phyloP scores from a whole-genome alignment of 2,329 filamentous ascomycete genomes.

The Ophiocordyceps robertsii region DNA sequence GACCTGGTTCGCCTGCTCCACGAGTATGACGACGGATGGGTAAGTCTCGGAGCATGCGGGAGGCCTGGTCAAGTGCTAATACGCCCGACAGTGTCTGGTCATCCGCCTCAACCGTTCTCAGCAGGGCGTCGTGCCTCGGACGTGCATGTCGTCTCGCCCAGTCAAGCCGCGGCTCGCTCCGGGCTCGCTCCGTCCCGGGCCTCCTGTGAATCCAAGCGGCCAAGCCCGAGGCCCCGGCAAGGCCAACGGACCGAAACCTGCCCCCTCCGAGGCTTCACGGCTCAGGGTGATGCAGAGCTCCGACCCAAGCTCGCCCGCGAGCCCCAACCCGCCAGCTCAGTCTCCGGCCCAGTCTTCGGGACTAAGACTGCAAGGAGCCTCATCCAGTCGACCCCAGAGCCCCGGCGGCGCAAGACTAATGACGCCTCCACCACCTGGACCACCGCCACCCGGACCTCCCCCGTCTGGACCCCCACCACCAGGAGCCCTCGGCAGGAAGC shows the following conservation, averaged over 20 bases:
- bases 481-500: constrained; percentile 17
- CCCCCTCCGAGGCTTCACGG: not conserved
- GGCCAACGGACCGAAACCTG: not conserved
- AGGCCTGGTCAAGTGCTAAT: not conserved
- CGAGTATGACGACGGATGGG: constrained; percentile 98
- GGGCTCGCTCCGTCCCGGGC: constrained; percentile 34
- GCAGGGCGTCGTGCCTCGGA: constrained; percentile 87
- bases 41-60: constrained; percentile 30
- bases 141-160: constrained; percentile 81
- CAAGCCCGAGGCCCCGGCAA: constrained; percentile 16
- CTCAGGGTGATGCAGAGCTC: not conserved
- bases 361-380: not conserved
- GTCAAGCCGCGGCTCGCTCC: constrained; percentile 65
- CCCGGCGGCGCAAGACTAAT: not conserved
- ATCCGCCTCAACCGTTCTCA: constrained; percentile 78
- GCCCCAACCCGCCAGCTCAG: too few species aligned
- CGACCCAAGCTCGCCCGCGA: not conserved
- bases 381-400: not conserved
- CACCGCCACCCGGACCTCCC: not conserved
- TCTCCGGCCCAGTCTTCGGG: too few species aligned
- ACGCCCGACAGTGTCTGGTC: constrained; percentile 53
- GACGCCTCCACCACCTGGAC: not conserved
- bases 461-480: not conserved
- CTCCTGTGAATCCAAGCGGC: constrained; percentile 31
- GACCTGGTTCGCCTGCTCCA: constrained; percentile 81